Conservation (phyloP, 169 alveolate species). For the Eimeria acervulina region DNA sequence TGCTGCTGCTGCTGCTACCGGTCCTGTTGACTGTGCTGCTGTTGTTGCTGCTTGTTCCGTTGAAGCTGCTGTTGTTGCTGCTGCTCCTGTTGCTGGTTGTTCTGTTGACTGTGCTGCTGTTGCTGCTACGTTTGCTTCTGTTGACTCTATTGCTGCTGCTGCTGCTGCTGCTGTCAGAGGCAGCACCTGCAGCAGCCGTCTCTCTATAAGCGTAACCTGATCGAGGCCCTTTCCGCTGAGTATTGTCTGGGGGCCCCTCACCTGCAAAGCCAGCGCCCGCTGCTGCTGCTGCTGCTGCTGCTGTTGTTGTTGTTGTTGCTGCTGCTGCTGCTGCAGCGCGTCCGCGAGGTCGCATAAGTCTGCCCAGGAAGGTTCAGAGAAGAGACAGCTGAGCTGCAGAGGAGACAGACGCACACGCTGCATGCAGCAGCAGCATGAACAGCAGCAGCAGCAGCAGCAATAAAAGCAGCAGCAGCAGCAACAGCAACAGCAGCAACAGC, state of each 20-base stretch:
- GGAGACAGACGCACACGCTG: neutral
- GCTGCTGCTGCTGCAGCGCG: constrained; percentile 22
- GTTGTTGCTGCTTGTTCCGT: neutral
- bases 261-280: neutral
- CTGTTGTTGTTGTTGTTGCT: constrained; percentile 48
- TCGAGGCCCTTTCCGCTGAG: constrained; percentile 6
- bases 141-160: constrained; percentile 4
- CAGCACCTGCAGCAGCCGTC: constrained; percentile 68
- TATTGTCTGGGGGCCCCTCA: constrained; percentile 39
- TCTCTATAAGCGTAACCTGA: neutral
- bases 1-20: neutral
- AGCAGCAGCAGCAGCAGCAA: constrained; percentile 37
- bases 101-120: neutral
- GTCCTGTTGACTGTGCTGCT: neutral
- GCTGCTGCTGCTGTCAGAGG: constrained; percentile 18
- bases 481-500: constrained; percentile 17
- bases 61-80: neutral
- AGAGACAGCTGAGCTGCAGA: constrained; percentile 26
- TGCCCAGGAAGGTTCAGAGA: constrained; percentile 24
- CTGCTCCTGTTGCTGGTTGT: neutral
- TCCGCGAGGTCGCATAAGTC: constrained; percentile 13
- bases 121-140: neutral
- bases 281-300: constrained; percentile 65
- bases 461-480: constrained; percentile 31
- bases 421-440: constrained; percentile 12